Conservation (phyloP, 495 filamentous ascomycete genomes). For the Pseudoneurospora amorphoporcata region DNA sequence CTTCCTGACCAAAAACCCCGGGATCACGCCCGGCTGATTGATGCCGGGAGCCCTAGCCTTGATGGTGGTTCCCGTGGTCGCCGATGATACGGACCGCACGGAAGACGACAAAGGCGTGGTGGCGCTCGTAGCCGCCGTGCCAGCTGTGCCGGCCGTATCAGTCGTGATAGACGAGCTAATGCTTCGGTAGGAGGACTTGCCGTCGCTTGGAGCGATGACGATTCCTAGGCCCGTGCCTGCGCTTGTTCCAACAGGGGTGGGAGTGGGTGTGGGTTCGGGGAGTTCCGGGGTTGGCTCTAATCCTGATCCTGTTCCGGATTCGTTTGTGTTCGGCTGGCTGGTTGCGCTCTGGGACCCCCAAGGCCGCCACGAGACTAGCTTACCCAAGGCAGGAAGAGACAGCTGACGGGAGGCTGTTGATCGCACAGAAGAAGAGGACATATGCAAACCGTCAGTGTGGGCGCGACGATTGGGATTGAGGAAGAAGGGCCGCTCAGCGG, state of each 20-base stretch:
- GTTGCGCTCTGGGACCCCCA: slow-evolving; percentile 18
- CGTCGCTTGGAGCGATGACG: not conserved
- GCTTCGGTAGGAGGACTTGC: not conserved
- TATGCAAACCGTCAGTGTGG: slow-evolving; percentile 14
- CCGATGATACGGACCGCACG: not conserved
- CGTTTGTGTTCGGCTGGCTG: not conserved
- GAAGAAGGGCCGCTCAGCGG: not conserved
- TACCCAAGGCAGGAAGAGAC: slow-evolving; percentile 22
- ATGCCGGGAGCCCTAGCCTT: slow-evolving; percentile 35
- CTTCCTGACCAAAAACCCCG: slow-evolving; percentile 38
- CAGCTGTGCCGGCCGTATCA: not conserved
- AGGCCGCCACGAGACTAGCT: slow-evolving; percentile 36
- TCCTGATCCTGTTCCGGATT: not conserved
- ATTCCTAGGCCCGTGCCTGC: not conserved
- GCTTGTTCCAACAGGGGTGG: not conserved
- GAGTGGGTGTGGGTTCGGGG: not conserved
- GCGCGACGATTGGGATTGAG: slow-evolving; percentile 8
- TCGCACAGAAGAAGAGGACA: not conserved
- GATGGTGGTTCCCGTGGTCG: slow-evolving; percentile 8
- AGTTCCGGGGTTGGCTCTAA: not conserved
- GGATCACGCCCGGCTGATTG: slow-evolving; percentile 43
- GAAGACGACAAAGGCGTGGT: not conserved
- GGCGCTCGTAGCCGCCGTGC: not conserved
- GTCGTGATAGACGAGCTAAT: not conserved
- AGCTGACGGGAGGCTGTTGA: slow-evolving; percentile 5